Conservation (phyloP, 1,284 basidiomycete genomes). For the Bondarzewia mesenterica region DNA sequence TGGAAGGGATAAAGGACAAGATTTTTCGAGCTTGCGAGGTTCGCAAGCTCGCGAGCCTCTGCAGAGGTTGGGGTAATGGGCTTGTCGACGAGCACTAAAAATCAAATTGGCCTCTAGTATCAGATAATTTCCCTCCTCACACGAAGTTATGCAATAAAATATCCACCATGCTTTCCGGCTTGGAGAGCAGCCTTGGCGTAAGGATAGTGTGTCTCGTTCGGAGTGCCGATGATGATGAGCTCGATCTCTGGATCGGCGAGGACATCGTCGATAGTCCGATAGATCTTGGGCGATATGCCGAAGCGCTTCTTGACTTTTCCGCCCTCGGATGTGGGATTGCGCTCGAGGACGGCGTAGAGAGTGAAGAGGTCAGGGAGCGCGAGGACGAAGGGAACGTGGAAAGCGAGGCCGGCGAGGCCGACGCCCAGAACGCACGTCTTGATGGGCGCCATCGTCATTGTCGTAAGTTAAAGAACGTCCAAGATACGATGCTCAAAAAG, state of each 20-base stretch:
- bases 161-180: conserved; percentile 72
- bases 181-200: conserved; percentile 58
- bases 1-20: conserved; percentile 73
- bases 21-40: conserved; percentile 56
- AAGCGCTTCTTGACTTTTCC: conserved; percentile 61
- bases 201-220: conserved; percentile 73
- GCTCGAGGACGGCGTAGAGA: conserved; percentile 59
- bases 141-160: too few relatives aligned
- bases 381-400: conserved; percentile 75
- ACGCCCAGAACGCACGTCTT: conserved; percentile 69
- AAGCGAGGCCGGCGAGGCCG: conserved; percentile 67
- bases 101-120: too few relatives aligned
- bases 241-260: conserved; percentile 54
- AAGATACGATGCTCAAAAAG: too few relatives aligned
- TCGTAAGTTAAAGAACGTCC: too few relatives aligned
- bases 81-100: conserved; percentile 73
- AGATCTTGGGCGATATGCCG: conserved; percentile 47
- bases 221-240: conserved; percentile 67
- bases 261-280: conserved; percentile 47
- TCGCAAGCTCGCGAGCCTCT: conserved; percentile 62
- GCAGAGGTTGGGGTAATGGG: conserved; percentile 63
- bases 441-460: conserved; percentile 44
- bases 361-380: conserved; percentile 68
- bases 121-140: too few relatives aligned
- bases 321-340: conserved; percentile 48